Conservation (phyloP, 805 yeast species). For the Sugiyamaella qingdaonensis region DNA sequence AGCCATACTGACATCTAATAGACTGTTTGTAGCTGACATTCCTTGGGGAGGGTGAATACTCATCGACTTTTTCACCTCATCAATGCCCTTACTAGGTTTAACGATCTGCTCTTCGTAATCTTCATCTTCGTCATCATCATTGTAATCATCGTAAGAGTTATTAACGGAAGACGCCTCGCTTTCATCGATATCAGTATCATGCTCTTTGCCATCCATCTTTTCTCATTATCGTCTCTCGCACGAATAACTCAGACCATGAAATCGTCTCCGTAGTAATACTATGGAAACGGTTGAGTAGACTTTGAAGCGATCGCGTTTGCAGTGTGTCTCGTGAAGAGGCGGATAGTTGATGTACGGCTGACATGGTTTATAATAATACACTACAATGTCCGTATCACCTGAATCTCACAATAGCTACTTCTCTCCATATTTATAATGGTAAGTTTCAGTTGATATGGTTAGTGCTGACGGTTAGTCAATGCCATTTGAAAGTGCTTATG, state of each 20-base stretch:
- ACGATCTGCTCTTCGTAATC: slow-evolving; percentile 34
- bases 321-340: no score
- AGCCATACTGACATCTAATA: no score
- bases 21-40: not conserved
- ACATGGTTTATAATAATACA: no score
- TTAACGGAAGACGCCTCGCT: slow-evolving; percentile 32
- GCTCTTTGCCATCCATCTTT: not conserved
- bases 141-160: slow-evolving; percentile 22
- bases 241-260: no score
- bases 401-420: not conserved
- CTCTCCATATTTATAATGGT: no score
- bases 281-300: no score
- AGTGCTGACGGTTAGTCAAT: not conserved
- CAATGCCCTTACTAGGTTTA: not conserved
- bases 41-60: not conserved
- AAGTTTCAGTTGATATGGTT: not conserved
- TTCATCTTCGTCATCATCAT: slow-evolving; percentile 25
- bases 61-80: not conserved
- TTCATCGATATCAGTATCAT: slow-evolving; percentile 31
- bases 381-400: not conserved
- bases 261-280: no score
- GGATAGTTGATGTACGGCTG: no score
- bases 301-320: no score
- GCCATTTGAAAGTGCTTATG: not conserved
- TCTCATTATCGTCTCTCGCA: no score